These are phyloP conservation scores for Arthrobotrys pseudoclavata DNA, from an alignment of 2,329 filamentous ascomycete species.

Conservation along the genomic window DNA sequence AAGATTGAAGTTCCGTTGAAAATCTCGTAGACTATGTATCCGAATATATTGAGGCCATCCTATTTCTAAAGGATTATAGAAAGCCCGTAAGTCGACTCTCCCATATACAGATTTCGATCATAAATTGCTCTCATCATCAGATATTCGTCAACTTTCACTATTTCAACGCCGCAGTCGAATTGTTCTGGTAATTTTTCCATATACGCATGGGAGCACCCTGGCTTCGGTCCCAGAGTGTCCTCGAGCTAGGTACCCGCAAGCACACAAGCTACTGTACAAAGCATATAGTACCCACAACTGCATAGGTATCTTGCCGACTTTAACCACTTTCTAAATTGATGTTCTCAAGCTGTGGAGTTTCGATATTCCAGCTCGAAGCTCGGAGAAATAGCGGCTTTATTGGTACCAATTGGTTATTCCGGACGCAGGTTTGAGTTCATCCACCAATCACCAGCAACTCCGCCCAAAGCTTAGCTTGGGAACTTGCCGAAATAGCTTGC, in stretches of 20 bases:
- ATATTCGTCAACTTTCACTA: too few relatives aligned
- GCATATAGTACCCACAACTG: constrained; percentile 14
- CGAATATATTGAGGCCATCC: too few relatives aligned
- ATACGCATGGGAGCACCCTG: background rate
- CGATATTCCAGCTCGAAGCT: constrained; percentile 14
- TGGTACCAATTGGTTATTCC: constrained; percentile 49
- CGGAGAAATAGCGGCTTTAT: constrained; percentile 50
- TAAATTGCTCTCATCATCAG: too few relatives aligned
- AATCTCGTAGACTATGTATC: too few relatives aligned
- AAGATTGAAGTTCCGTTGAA: too few relatives aligned
- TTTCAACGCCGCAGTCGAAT: background rate
- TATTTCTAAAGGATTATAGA: too few relatives aligned
- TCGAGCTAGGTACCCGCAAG: too few relatives aligned
- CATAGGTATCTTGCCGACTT: constrained; percentile 37
- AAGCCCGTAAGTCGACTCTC: too few relatives aligned
- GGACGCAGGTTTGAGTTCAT: constrained; percentile 52
- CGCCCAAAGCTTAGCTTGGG: constrained; percentile 31
- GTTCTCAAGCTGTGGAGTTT: background rate
- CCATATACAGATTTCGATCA: too few relatives aligned
- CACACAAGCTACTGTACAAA: background rate
- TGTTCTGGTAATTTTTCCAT: background rate
- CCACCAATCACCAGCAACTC: constrained; percentile 53
- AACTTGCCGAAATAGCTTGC: constrained; percentile 54
- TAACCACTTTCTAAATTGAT: constrained; percentile 28
- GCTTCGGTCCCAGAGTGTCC: background rate